A percentile compares a stretch with the other conserved stretches of the same genome.
Evolutionary conservation across 257 asterid species (phyloP).

Genomic region (Hygrophila difformis): DNA sequence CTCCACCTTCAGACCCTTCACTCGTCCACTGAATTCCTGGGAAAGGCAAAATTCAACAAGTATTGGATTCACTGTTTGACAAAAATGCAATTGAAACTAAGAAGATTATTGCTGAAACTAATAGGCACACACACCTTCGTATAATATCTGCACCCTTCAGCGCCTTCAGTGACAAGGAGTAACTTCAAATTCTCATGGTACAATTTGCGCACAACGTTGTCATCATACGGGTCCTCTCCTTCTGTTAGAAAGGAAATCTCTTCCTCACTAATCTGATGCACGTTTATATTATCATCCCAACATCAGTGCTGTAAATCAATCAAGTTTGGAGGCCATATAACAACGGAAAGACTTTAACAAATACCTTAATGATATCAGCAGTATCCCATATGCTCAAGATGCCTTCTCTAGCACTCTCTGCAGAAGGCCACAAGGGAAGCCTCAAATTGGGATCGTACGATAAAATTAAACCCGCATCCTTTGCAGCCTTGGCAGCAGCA

Average conservation of each 20-base stretch:
- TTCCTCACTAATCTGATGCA: constrained; percentile 91
- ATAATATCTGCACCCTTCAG: constrained; percentile 94
- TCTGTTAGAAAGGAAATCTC: constrained; percentile 79
- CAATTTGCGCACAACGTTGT: constrained; percentile 71
- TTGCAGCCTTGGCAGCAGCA: constrained; percentile 84
- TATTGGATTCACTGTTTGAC: too few species aligned
- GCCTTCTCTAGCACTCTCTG: constrained; percentile 94
- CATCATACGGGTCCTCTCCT: constrained; percentile 95
- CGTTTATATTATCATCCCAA: constrained; percentile 16
- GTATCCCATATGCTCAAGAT: constrained; percentile 91
- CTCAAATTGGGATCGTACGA: constrained; percentile 97
- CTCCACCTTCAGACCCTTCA: constrained; percentile 73
- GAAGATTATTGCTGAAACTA: too few species aligned
- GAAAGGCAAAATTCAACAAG: not conserved
- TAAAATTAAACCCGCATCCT: constrained; percentile 83
- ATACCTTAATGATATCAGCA: constrained; percentile 92
- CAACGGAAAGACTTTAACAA: not conserved
- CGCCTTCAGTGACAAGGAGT: constrained; percentile 94
- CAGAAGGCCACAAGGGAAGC: constrained; percentile 96
- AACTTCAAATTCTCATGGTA: constrained; percentile 75
- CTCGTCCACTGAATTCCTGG: constrained; percentile 91
- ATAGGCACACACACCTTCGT: constrained; percentile 93
- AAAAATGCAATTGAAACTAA: too few species aligned
- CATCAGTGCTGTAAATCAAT: not conserved
- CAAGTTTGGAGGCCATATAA: not conserved